Evolutionary conservation across 768 basidiomycete species (phyloP), one percentile per base, ranked within the genome.

Genomic region (Tylopilus intermedius): DNA sequence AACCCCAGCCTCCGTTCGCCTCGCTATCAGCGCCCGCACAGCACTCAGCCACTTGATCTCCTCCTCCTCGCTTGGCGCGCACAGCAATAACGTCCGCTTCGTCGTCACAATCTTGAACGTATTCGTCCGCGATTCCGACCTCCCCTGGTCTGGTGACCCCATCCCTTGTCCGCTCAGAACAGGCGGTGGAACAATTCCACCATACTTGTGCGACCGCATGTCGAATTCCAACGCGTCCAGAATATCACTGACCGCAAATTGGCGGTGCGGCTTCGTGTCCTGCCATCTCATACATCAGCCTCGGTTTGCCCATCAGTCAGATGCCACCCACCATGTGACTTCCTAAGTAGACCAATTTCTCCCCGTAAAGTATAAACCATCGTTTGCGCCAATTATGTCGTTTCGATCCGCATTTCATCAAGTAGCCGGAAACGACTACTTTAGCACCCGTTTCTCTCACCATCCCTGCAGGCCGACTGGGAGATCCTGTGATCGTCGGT

Each of bases 11-110:
- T 75, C 81, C 8, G 75, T 75, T 58, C 90, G 75, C 49, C 90
- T 76, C 18, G 88, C 87, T 57, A 98, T 87, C 65, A 99, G 77
- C 55, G 93, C 93, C 47, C 93, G 85, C 37, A 98, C 82, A 9
- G 95, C 93, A 47, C 94, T 93, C 44, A 99, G 75, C 96, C 96
- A 99, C 69, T 88, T 90, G 68, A 98, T 94, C 72, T 98, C 96
- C 61, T 98, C 95, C 62, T 97, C 96, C 69, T 99, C 96, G 53
- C 80, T 86, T 14, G 96, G 95, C 7, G 96, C 96, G 62, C 94
- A 96, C 24, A 98, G 75, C 49, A 95, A 69, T 53, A 93, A 73
- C 15, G 90, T 88, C 55, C 92, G 82, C 69, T 95, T 94, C 49
- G 95, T 94, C 35, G 94, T 96, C 59, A 98, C 86, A 50, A 98